Evolutionary conservation across 176 grass and related monocot species (phyloP), one percentile per base, ranked within the genome.

Genomic region (Echinochloa phyllopogon): DNA sequence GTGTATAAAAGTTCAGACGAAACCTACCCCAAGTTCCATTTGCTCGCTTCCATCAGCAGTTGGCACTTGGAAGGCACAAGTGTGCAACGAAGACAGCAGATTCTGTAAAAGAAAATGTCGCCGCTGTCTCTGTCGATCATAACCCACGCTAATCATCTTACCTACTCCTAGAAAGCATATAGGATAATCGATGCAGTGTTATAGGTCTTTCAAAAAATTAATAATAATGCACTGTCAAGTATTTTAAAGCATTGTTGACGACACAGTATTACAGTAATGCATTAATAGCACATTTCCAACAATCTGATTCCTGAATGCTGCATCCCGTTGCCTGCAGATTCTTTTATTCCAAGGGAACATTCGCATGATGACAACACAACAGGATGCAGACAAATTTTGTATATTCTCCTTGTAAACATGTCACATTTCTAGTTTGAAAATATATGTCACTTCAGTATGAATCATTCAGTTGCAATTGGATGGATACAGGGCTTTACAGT

Each of bases 271-370:
- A 65, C 18, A 43, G 5, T 4, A 70, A 45, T 8, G 21, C 4
- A 24, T 18, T 49, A 25, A 2, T 0, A 60, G 3, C 9, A 4
- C 57, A 60, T 60, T 60, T 24, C n/a, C 8, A 60, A 60, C 57
- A 3, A 25, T 25, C 57, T 60, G 8, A 60, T 25, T 21, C 12
- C 57, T 60, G 8, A 60, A 60, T 21, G 6, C 17, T 8, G 8
- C 53, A 21, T 20, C 18, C 53, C 21, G 53, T 7, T 23, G 21
- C 55, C 15, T 47, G 0, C 5, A n/a, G 52, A 15, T 58, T 9
- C 13, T 58, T 71, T 44, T 33, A 48, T 62, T 74, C 55, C 53
- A 60, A 69, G 11, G 44, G n/a, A 72, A 48, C 45, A 65, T 66
- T 51, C 43, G 50, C 60, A n/a, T 66, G 44, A 14, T 14, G 13